A percentile compares a stretch with the other conserved stretches of the same genome.
Conservation (phyloP, 495 filamentous ascomycete species). For the Glonium stellatum region DNA sequence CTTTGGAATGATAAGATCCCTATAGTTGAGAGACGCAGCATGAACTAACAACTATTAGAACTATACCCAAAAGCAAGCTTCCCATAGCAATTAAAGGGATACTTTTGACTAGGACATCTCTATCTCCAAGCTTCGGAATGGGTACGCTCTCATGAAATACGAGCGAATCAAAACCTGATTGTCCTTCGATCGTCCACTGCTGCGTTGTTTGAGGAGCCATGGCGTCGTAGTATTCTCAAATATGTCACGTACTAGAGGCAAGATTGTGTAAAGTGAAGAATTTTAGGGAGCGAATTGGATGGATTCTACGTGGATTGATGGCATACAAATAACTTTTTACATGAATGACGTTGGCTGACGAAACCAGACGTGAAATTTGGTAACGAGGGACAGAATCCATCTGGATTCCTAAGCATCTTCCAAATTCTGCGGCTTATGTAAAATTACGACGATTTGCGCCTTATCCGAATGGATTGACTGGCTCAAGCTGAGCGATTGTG, state of each 20-base stretch:
- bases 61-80: not conserved
- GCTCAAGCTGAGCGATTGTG: too few relatives aligned
- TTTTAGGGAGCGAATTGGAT: not conserved
- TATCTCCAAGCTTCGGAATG: slow-evolving; percentile 57
- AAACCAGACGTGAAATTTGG: too few relatives aligned
- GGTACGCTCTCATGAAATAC: slow-evolving; percentile 46
- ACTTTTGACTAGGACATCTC: slow-evolving; percentile 65
- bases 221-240: too few relatives aligned
- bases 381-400: too few relatives aligned
- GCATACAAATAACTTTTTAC: too few relatives aligned
- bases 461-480: too few relatives aligned
- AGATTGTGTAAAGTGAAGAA: not conserved
- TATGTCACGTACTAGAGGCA: not conserved
- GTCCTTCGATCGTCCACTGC: slow-evolving; percentile 57
- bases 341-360: too few relatives aligned
- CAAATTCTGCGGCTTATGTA: too few relatives aligned
- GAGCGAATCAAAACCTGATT: slow-evolving; percentile 54
- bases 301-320: too few relatives aligned
- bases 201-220: slow-evolving; percentile 52
- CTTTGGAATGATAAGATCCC: slow-evolving; percentile 70
- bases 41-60: slow-evolving; percentile 40
- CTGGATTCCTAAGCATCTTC: too few relatives aligned
- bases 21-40: slow-evolving; percentile 74
- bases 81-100: slow-evolving; percentile 4
- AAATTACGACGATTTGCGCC: too few relatives aligned